Evolutionary conservation across 345 rosid genomes (phyloP).

Genomic region (Populus nigra): DNA sequence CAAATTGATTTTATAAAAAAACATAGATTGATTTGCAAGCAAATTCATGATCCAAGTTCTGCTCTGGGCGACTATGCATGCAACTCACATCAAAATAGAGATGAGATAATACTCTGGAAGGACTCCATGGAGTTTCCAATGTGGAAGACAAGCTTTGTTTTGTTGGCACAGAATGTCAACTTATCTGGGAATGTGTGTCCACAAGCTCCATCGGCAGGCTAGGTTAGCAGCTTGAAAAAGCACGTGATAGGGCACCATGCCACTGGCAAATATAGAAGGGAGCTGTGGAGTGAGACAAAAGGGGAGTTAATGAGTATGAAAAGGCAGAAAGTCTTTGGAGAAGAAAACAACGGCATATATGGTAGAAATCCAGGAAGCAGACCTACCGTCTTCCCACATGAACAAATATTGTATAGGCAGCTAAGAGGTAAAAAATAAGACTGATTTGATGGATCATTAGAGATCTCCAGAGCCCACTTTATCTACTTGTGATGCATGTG

Average conservation of each 20-base stretch:
- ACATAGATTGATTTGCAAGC: too few species aligned
- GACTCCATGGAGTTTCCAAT: neutral
- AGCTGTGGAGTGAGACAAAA: neutral
- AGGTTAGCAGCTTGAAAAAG: neutral
- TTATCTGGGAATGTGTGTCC: neutral
- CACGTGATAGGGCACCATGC: neutral
- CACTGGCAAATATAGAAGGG: neutral
- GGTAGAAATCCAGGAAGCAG: neutral
- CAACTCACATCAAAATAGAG: neutral
- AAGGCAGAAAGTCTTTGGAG: conserved; percentile 25
- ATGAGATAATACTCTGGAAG: neutral
- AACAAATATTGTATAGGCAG: too few species aligned
- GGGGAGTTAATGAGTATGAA: conserved; percentile 21
- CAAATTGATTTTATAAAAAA: too few species aligned
- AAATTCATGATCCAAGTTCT: too few species aligned
- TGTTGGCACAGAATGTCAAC: neutral
- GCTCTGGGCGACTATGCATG: too few species aligned
- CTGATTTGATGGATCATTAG: conserved; percentile 36
- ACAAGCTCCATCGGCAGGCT: neutral
- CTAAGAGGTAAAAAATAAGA: neutral
- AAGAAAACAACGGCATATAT: conserved; percentile 24
- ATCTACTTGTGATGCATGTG: neutral
- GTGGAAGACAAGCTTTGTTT: neutral
- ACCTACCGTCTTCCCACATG: neutral
- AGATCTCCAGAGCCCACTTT: neutral